Conservation (phyloP, 2,329 filamentous ascomycete species). For the Biscogniauxia mediterranea region DNA sequence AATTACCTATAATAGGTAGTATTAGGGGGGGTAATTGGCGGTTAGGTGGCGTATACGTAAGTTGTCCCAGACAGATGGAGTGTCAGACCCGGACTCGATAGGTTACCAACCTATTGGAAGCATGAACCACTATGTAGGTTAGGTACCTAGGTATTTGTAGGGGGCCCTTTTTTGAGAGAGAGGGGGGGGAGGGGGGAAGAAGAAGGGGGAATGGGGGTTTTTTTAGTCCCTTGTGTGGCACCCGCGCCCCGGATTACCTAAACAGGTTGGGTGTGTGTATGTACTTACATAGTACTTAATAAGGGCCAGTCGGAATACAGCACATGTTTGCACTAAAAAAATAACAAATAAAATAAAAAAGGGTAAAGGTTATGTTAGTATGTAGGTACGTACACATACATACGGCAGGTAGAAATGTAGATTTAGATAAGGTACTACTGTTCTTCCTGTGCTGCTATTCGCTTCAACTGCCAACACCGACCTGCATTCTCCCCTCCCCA, state of each 20-base stretch:
- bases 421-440: not conserved
- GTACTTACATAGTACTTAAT: not conserved
- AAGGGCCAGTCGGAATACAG: too few species aligned
- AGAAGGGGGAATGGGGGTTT: too few species aligned
- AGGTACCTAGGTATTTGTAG: too few species aligned
- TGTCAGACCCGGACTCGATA: not conserved
- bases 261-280: too few species aligned
- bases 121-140: not conserved
- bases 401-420: not conserved
- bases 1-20: not conserved
- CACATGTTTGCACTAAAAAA: too few species aligned
- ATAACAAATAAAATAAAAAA: too few species aligned
- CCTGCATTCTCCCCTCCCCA: constrained; percentile 3
- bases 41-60: not conserved
- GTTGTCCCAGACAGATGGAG: not conserved
- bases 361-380: not conserved
- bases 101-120: not conserved
- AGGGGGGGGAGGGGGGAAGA: too few species aligned
- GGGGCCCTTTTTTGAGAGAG: too few species aligned
- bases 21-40: not conserved
- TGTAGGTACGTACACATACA: not conserved
- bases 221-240: not conserved
- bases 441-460: too few species aligned
- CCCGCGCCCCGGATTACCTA: not conserved
- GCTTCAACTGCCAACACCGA: not conserved